Percentiles rank a stretch among this genome's conserved stretches.
Conservation (phyloP, 352 stramenopile genomes). For the Pythium aquatile region DNA sequence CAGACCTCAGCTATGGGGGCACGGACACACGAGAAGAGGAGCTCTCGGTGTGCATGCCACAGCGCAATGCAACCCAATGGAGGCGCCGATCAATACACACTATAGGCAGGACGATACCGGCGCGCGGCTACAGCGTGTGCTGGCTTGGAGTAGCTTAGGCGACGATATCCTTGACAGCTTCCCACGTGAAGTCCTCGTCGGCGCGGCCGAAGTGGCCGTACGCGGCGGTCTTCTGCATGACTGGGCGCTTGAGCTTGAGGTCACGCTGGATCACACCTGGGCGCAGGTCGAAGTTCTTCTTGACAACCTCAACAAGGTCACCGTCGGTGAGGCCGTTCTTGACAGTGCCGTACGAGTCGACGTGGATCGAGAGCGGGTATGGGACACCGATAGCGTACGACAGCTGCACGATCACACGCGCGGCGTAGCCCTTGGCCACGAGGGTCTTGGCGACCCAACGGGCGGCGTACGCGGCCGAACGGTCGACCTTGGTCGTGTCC, state of each 20-base stretch:
- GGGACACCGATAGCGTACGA: constrained; percentile 98
- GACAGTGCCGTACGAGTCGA: constrained; percentile 98
- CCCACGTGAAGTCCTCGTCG: constrained; percentile 99
- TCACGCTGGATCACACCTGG: constrained; percentile 98
- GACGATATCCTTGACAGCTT: constrained; percentile 94
- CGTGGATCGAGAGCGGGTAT: constrained; percentile 96
- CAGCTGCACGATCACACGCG: constrained; percentile 96
- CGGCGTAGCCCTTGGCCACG: constrained; percentile 93
- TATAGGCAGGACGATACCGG: constrained; percentile 21
- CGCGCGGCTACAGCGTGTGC: constrained; percentile 15
- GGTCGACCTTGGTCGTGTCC: constrained; percentile 99
- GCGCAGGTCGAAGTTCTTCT: constrained; percentile 99
- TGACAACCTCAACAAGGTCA: constrained; percentile 97
- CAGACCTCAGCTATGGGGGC: constrained; percentile 18
- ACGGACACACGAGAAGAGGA: constrained; percentile 17
- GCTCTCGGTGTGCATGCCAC: constrained; percentile 20
- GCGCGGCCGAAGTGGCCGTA: constrained; percentile 99
- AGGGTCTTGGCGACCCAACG: constrained; percentile 99
- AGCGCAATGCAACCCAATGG: constrained; percentile 1
- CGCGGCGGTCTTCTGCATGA: constrained; percentile 98
- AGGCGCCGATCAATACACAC: constrained; percentile 27
- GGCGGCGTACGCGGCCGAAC: constrained; percentile 97
- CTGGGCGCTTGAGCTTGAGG: constrained; percentile 95
- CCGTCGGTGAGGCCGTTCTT: constrained; percentile 94
- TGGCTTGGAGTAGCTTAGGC: constrained; percentile 37